phyloP scores from a whole-genome alignment of 768 basidiomycete species.

The Pleurotus tuber-regium region DNA sequence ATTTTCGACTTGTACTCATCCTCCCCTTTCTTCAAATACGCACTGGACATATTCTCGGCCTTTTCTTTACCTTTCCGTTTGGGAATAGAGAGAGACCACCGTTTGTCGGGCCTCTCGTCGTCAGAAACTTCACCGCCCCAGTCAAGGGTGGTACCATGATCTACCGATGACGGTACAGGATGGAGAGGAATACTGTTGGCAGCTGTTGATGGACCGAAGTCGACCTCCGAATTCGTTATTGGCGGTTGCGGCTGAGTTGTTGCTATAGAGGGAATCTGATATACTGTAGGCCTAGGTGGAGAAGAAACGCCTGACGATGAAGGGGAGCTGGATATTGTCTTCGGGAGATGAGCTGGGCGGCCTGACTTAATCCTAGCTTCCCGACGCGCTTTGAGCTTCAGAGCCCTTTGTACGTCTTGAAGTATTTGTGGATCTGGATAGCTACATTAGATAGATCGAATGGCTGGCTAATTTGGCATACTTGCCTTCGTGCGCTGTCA shows the following conservation, averaged over 20 bases:
- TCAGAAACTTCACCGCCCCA: constrained; percentile 62
- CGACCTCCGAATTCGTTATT: constrained; percentile 48
- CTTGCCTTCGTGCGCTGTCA: constrained; percentile 73
- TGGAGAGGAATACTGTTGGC: constrained; percentile 35
- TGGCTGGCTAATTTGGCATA: constrained; percentile 8
- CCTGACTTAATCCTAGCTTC: constrained; percentile 55
- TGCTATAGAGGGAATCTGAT: constrained; percentile 27
- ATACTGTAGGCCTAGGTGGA: constrained; percentile 22
- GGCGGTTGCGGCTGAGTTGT: constrained; percentile 25
- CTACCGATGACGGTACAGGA: constrained; percentile 66
- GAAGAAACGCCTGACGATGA: constrained; percentile 6
- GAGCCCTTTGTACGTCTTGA: constrained; percentile 75
- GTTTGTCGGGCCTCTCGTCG: constrained; percentile 55
- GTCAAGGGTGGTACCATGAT: constrained; percentile 70
- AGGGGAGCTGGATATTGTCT: constrained; percentile 17
- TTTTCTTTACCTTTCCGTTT: constrained; percentile 61
- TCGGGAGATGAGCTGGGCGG: constrained; percentile 18
- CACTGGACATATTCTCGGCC: constrained; percentile 35
- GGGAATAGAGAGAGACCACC: constrained; percentile 57
- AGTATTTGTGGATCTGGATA: constrained; percentile 71
- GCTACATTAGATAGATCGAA: background rate
- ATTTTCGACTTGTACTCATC: constrained; percentile 60
- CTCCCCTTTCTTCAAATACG: constrained; percentile 58
- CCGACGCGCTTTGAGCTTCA: constrained; percentile 70
- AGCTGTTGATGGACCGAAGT: constrained; percentile 67